Base-by-base conservation (phyloP, 768 basidiomycete species). In the Dacryopinax spathularia region DNA sequence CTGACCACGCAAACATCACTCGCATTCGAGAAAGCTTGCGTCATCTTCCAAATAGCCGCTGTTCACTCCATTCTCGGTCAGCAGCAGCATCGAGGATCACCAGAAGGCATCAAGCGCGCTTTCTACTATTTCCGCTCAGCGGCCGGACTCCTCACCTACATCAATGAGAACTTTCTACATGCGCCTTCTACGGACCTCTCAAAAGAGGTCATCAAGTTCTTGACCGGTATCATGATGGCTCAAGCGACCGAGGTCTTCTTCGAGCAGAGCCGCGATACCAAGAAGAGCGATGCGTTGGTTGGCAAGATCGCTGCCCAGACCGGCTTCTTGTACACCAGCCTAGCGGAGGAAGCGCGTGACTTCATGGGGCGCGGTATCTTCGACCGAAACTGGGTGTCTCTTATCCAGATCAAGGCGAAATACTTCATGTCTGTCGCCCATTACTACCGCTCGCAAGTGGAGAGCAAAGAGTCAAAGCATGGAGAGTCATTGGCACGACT, bases 91-190 rank as follows among this genome's bases (percentile, higher is more conserved):
- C 81, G 92, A 62, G 85, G 87, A 0, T 88, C 92, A 62, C 89
- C 91, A 0, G 92, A 97, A 73, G 93, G 94, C 20, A 74, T 91
- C 69, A 98, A 96, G 75, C 84, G 91, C 34, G 84, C 95, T 0
- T 99, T 96, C 77, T 84, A 91, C 75, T 94, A 91, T 75, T 89
- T 91, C 69, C 80, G 88, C 18, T 84, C 88, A 12, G 86, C 89
- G 39, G 91, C 94, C 1, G 96, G 96, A 20, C 96, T 99, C 91
- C 84, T 97, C 71, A 91, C 86, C 5, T 99, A 98, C 73, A 93
- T 99, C 78, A 97, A 98, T 77, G 96, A 99, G 75, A 97, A 99
- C 81, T 99, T 99, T 74, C 78, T 99, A 0, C 96, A 99, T 70
- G 96, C 95, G 0, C 96, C 96, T 0, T 92, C 89, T 22, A 96